These are phyloP conservation scores for Zalaria obscura DNA, from an alignment of 2,329 filamentous ascomycete species.

Conservation along the genomic window DNA sequence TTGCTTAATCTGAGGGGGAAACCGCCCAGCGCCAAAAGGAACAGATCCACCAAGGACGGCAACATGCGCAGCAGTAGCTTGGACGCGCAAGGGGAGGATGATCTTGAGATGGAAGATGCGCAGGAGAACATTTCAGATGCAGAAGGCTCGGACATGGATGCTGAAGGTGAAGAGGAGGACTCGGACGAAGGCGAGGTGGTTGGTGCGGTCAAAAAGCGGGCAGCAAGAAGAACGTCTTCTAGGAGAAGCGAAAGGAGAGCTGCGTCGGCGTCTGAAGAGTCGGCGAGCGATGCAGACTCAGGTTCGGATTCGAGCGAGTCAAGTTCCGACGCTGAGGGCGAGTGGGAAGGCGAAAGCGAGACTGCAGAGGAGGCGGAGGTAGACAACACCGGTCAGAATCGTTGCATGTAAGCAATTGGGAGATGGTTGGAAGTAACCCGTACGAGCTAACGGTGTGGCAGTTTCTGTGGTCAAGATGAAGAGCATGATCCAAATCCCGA, in stretches of 20 bases:
- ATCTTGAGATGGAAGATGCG: slow-evolving; percentile 13
- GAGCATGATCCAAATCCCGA: slow-evolving; percentile 71
- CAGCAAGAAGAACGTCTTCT: slow-evolving; percentile 7
- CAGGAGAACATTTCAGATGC: slow-evolving; percentile 29
- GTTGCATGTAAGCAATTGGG: slow-evolving; percentile 42
- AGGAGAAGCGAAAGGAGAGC: slow-evolving; percentile 20
- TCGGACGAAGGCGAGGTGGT: slow-evolving; percentile 31
- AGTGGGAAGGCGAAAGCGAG: slow-evolving; percentile 38
- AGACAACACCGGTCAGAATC: slow-evolving; percentile 36
- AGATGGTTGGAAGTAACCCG: slow-evolving; percentile 15
- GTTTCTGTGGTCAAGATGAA: slow-evolving; percentile 73
- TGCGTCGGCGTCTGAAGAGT: slow-evolving; percentile 2
- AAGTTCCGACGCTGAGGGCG: slow-evolving; percentile 30
- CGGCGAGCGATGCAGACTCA: slow-evolving; percentile 15
- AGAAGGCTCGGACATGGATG: slow-evolving; percentile 17
- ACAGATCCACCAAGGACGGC: not conserved
- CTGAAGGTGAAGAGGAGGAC: slow-evolving; percentile 19
- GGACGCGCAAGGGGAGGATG: slow-evolving; percentile 14
- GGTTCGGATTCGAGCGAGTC: slow-evolving; percentile 15
- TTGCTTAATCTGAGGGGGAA: slow-evolving; percentile 6
- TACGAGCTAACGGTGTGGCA: slow-evolving; percentile 20
- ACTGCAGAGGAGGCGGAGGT: slow-evolving; percentile 45
- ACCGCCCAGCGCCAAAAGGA: slow-evolving; percentile 10
- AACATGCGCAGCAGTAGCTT: slow-evolving; percentile 5
- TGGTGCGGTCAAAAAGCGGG: slow-evolving; percentile 21